phyloP scores from a whole-genome alignment of 306 rosid species.

The Arachis hypogaea region DNA sequence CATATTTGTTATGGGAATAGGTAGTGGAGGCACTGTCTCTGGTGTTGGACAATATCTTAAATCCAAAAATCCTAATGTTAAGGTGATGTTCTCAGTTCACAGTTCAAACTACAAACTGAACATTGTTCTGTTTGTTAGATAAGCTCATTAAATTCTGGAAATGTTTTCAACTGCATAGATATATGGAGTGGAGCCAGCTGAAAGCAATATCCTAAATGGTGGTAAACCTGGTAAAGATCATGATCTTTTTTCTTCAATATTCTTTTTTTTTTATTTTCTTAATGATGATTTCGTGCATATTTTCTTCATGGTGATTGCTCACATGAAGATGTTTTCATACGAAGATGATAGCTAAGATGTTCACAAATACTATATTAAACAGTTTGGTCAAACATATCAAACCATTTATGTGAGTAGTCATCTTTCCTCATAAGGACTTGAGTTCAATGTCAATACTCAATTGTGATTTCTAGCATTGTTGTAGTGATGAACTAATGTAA shows the following conservation, averaged over 20 bases:
- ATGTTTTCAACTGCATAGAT: conserved; percentile 40
- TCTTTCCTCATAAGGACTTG: background rate
- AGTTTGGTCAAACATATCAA: too few species aligned
- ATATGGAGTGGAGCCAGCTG: conserved; percentile 94
- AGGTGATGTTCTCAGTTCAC: conserved; percentile 51
- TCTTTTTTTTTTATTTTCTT: background rate
- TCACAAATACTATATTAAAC: too few species aligned
- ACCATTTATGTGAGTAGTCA: too few species aligned
- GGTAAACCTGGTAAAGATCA: conserved; percentile 84
- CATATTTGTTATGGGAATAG: conserved; percentile 98
- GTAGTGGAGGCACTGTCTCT: conserved; percentile 95
- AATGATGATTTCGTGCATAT: conserved; percentile 10
- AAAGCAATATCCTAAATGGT: conserved; percentile 85
- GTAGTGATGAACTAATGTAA: conserved; percentile 12
- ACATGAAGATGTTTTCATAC: too few species aligned
- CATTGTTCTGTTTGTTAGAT: conserved; percentile 29
- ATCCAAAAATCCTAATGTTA: conserved; percentile 80
- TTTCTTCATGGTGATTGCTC: conserved; percentile 3
- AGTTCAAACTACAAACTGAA: conserved; percentile 29
- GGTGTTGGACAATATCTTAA: conserved; percentile 98
- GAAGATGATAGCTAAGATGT: too few species aligned
- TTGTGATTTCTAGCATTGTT: conserved; percentile 19
- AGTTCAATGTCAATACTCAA: too few species aligned
- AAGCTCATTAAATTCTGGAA: conserved; percentile 27
- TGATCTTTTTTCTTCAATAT: background rate